Evolutionary conservation across 495 filamentous ascomycete species (phyloP), one percentile per base, ranked within the genome.

Genomic region (Zalerion maritima): DNA sequence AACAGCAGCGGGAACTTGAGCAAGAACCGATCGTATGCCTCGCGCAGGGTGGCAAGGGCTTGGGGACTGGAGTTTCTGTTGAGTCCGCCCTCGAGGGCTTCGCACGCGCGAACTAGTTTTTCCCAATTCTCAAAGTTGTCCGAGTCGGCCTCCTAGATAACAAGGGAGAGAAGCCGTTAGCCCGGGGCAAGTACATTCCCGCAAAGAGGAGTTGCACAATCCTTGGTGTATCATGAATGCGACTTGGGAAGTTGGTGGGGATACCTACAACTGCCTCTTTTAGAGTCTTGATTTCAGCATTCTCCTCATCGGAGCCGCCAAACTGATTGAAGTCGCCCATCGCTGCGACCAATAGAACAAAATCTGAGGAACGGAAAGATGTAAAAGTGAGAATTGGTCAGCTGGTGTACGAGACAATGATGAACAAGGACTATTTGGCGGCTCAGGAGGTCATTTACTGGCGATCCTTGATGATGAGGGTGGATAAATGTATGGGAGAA

Each of bases 71-170:
- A 94, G 52, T 99, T 96, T 34, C 91, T 76, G 43, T 86, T 96
- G 31, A 99, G 69, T 8, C 89, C 89, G 18, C 86, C 87, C 43
- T 99, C 91, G 14, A 93, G 74, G 26, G 63, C 62, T 48, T 94
- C 81, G 23, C 77, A 81, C 11, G 73, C 71, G 38, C 73, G 74
- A 34, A 94, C 74, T 14, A 96, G 75, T 52, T 81, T 83, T 58
- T 94, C 89, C 89, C 89, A 99, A 14, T 73, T 72, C 42, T 94
- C 86, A 46, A 89, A 94, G 52, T 81, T 82, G 55, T 99, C 89
- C 2, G 84, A 69, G 37, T 94, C 78, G 38, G 79, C 73, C 37
- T 71, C 60, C 67, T 71, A 40, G 23, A 19, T 15, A 23, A 12
- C 18, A 3, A 13, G 15, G 14, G 37, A 43, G 34, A 41, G 28